Evolutionary conservation across 257 asterid genomes (phyloP), one percentile per base, ranked within the genome.

Genomic region (Jaltomata sinuosa): DNA sequence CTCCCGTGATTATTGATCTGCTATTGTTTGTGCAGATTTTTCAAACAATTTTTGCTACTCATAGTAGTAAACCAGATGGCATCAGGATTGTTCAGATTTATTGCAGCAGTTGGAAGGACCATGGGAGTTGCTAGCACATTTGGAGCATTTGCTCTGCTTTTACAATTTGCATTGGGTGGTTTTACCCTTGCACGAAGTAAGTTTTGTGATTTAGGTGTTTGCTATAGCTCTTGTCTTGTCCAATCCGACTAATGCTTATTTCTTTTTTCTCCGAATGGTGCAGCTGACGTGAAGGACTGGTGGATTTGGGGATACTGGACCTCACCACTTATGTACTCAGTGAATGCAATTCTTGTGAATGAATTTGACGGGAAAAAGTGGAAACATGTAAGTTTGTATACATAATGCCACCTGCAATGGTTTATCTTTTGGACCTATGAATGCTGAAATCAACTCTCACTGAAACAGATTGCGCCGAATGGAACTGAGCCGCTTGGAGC

Each of bases 251-350:
- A 59, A 72, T 78, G 11, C 5, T 36, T 36, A 22, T 55, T 31
- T 29, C 47, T 69, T 12, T 2, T 27, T 71, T 54, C 85, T 86
- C 49, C 69, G 34, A 64, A 32, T 54, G 42, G 25, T 80, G 71
- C 36, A 80, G 83, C 32, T 36, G 83, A 80, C 86, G 89, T 94
- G 36, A 92, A 91, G 90, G 82, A 77, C 31, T 94, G 98, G 98
- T 94, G 94, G 97, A 11, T 89, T 53, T 94, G 98, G 98, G 95
- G 93, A 64, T 94, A 89, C 88, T 94, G 94, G 93, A 11, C 85
- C 61, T 92, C 95, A 40, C 92, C 94, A 0, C 4, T 93, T 84
- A 93, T 93, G 97, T 93, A 93, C 84, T 91, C 91, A 22, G 89
- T 86, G 77, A 91, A 91, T 83, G 95, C 93, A 11, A 85, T 94